Evolutionary conservation across 2,329 filamentous ascomycete species (phyloP).

Genomic region (Botrytis galanthina): DNA sequence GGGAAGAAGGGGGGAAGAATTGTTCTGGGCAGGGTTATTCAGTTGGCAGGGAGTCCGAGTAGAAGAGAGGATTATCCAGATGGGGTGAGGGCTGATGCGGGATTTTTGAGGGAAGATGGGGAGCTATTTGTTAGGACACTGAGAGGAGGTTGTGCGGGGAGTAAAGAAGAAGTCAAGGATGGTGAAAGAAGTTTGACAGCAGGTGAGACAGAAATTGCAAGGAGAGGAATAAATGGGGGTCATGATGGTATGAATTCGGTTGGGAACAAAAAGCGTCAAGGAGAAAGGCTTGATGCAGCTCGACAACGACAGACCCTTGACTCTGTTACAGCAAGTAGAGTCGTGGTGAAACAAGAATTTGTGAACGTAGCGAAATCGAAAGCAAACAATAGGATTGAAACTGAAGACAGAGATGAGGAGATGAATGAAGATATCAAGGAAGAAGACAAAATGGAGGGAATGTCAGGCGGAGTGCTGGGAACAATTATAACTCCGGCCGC

Average conservation of each 20-base stretch:
- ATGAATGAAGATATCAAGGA: not conserved
- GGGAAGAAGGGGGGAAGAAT: not conserved
- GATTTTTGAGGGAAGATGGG: slow-evolving; percentile 14
- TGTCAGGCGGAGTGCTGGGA: too few species aligned
- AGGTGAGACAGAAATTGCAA: not conserved
- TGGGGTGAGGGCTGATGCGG: slow-evolving; percentile 17
- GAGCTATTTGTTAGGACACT: slow-evolving; percentile 11
- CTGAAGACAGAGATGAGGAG: not conserved
- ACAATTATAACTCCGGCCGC: not conserved
- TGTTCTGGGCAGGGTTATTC: not conserved
- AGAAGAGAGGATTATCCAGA: slow-evolving; percentile 11
- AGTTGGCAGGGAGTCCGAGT: not conserved
- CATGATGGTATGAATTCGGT: not conserved
- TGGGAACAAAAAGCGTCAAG: not conserved
- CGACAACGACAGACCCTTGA: not conserved
- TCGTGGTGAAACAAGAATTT: not conserved
- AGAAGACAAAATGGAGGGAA: not conserved
- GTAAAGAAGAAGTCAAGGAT: not conserved
- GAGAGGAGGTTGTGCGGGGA: not conserved
- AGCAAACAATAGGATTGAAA: not conserved
- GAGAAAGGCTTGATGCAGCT: not conserved
- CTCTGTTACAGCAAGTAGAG: not conserved
- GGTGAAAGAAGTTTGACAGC: not conserved
- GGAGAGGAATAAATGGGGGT: not conserved
- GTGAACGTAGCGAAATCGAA: not conserved